Conservation (phyloP, 441 rosid species). For the Syzygium syzygioides region DNA sequence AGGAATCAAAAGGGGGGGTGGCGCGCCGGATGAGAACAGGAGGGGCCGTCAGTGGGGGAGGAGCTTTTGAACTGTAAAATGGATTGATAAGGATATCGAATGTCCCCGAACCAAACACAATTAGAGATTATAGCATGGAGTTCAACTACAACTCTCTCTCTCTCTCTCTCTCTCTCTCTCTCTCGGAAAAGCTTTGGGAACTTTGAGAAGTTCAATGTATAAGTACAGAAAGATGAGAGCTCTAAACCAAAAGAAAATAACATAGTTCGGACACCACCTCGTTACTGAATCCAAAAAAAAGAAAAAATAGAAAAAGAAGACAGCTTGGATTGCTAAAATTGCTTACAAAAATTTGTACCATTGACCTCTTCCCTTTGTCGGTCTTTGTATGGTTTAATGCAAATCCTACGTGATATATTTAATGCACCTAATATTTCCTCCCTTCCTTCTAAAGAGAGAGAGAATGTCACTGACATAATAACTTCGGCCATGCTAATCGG, state of each 20-base stretch:
- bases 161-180: neutral
- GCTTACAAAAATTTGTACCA: neutral
- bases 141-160: neutral
- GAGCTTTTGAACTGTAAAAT: slow-evolving; percentile 6
- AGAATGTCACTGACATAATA: neutral
- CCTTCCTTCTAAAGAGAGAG: neutral
- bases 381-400: no score
- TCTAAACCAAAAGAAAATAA: neutral
- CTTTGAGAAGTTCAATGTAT: neutral
- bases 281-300: no score
- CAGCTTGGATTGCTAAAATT: neutral
- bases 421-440: no score
- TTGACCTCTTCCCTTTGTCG: neutral
- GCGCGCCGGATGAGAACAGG: neutral
- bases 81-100: neutral
- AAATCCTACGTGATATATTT: no score
- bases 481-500: neutral
- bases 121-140: neutral
- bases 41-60: slow-evolving; percentile 14
- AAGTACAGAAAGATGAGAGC: neutral
- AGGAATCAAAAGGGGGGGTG: neutral
- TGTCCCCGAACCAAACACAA: neutral
- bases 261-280: no score
- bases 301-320: no score
- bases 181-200: no score